phyloP scores from a whole-genome alignment of 2,329 filamentous ascomycete species.

The Fusarium torulosum region DNA sequence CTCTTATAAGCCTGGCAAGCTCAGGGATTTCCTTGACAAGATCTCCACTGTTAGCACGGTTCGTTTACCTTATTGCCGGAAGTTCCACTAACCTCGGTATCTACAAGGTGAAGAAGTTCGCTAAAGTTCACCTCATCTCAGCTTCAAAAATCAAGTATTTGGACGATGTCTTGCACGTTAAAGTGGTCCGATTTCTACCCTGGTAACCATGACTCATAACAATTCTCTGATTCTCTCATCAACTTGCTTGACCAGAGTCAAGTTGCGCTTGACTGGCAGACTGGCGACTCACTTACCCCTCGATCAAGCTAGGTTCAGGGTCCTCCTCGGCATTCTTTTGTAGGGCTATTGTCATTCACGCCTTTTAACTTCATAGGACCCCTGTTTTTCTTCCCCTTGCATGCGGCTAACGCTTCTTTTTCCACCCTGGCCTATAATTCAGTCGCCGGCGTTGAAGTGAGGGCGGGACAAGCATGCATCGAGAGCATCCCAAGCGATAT shows the following conservation, averaged over 20 bases:
- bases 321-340: slow-evolving; percentile 13
- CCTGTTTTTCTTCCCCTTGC: slow-evolving; percentile 16
- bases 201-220: neutral
- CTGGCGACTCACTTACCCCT: neutral
- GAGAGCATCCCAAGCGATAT: slow-evolving; percentile 19
- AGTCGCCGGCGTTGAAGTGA: slow-evolving; percentile 28
- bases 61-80: slow-evolving; percentile 14
- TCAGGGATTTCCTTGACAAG: slow-evolving; percentile 22
- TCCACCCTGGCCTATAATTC: slow-evolving; percentile 18
- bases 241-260: slow-evolving; percentile 8
- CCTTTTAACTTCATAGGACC: slow-evolving; percentile 18
- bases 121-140: slow-evolving; percentile 14
- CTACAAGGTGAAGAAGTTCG: slow-evolving; percentile 25
- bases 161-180: slow-evolving; percentile 8
- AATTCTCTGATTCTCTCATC: neutral
- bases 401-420: slow-evolving; percentile 21
- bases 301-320: slow-evolving; percentile 8
- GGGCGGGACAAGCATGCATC: slow-evolving; percentile 21
- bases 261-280: neutral
- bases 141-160: slow-evolving; percentile 15
- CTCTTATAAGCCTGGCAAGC: neutral
- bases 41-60: slow-evolving; percentile 1
- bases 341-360: slow-evolving; percentile 27
- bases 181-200: slow-evolving; percentile 10
- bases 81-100: slow-evolving; percentile 37